Evolutionary conservation across 345 rosid genomes (phyloP), one percentile per base, ranked within the genome.

Genomic region (Viola odorata): DNA sequence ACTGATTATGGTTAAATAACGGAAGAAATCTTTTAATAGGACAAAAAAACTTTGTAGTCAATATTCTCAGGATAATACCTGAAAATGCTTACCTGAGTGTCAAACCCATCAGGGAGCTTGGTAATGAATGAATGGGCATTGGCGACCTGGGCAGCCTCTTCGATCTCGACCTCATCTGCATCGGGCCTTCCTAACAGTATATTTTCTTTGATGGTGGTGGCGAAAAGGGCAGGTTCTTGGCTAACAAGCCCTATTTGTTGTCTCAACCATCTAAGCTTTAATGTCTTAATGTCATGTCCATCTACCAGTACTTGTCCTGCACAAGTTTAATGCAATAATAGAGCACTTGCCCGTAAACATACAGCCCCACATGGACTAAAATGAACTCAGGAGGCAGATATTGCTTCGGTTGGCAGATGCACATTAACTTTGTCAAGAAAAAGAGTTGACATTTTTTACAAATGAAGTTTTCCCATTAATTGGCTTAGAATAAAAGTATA

Each of bases 241-340:
- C 98, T 92, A 54, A 92, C 98, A 7, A 92, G 94, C 8, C 98
- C 98, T 68, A 92, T 92, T 64, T 92, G 98, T 67, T 89, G 89
- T 75, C 98, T 84, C 73, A 92, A 66, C 98, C 96, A 87, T 74
- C 76, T 85, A 69, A 92, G 75, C 63, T 89, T 89, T 72, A 92
- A 58, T 12, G 86, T 75, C 85, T 89, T 92, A 47, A 92, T 65
- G 72, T 89, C 96, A 50, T 84, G 82, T 55, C 96, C 98, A 64
- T 92, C 98, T 6, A 92, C 78, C 75, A 85, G 69, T 23, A 92
- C 83, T 85, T 89, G 87, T 41, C 98, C 98, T 92, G 82, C 41
- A 80, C 53, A 67, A 61, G 58, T 39, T 36, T 16, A 64, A 38
- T 37, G 6, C 39, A 60, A 53, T 14, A 45, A 53, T 32, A 55